phyloP scores from a whole-genome alignment of 495 filamentous ascomycete genomes.

The Thermochaetoides thermophila region DNA sequence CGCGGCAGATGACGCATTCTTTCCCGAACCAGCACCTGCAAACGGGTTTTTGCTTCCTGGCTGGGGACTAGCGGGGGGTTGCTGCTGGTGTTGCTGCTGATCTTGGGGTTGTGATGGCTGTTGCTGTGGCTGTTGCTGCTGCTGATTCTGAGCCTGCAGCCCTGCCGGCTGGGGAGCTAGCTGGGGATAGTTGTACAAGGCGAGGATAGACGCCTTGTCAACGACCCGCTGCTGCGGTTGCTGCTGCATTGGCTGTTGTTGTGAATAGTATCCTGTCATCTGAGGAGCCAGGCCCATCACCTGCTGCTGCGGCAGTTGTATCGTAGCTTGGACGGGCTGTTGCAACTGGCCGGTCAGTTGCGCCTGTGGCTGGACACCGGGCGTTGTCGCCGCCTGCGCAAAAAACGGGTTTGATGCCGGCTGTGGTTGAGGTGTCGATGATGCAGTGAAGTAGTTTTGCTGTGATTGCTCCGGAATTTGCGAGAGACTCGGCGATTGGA shows the following conservation, averaged over 20 bases:
- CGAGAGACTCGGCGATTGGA: constrained; percentile 28
- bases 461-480: constrained; percentile 39
- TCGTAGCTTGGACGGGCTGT: constrained; percentile 22
- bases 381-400: constrained; percentile 21
- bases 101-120: constrained; percentile 10
- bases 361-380: constrained; percentile 16
- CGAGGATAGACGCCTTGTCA: constrained; percentile 76
- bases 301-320: constrained; percentile 19
- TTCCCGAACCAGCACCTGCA: constrained; percentile 13
- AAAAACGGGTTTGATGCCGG: constrained; percentile 50
- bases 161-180: constrained; percentile 30
- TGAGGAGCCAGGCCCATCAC: constrained; percentile 11
- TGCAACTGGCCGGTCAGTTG: constrained; percentile 20
- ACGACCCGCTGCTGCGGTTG: constrained; percentile 33
- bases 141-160: neutral
- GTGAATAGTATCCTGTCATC: constrained; percentile 12
- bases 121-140: constrained; percentile 4
- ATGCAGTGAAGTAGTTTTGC: constrained; percentile 30
- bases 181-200: constrained; percentile 67
- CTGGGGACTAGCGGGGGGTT: constrained; percentile 4
- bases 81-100: constrained; percentile 11
- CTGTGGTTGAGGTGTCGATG: constrained; percentile 23
- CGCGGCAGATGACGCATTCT: too few species aligned
- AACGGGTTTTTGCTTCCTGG: constrained; percentile 36
- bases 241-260: constrained; percentile 17